Percentiles rank a stretch among this genome's conserved stretches.
phyloP scores from a whole-genome alignment of 176 grass and related monocot genomes.

The Zea luxurians region DNA sequence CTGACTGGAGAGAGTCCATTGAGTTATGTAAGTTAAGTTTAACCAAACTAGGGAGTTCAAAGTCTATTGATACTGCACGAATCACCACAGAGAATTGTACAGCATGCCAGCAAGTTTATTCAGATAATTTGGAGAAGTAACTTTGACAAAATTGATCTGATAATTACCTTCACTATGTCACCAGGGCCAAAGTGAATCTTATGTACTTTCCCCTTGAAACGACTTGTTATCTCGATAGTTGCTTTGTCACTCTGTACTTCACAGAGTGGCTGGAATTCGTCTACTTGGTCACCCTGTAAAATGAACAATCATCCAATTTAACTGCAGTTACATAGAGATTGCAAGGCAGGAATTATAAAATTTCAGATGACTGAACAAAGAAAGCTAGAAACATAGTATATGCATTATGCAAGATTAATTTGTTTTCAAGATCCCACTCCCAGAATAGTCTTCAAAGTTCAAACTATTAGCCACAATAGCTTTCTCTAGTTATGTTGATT shows the following conservation, averaged over 20 bases:
- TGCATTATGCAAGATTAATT: background rate
- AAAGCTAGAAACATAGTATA: background rate
- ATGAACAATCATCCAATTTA: constrained; percentile 2
- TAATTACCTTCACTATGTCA: constrained; percentile 83
- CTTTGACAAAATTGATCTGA: background rate
- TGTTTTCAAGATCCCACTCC: background rate
- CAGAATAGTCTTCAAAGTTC: background rate
- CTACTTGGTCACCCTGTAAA: constrained; percentile 80
- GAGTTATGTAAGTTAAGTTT: background rate
- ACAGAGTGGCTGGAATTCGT: constrained; percentile 87
- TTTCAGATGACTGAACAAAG: background rate
- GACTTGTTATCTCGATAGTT: constrained; percentile 96
- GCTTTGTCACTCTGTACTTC: constrained; percentile 99
- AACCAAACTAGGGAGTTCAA: background rate
- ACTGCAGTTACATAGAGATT: constrained; percentile 5
- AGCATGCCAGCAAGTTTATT: background rate
- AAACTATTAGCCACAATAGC: constrained; percentile 16
- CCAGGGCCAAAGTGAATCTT: constrained; percentile 73
- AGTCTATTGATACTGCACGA: background rate
- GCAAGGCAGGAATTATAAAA: background rate
- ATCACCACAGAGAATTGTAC: background rate
- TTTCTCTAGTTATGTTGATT: constrained; percentile 16
- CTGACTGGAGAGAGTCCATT: background rate
- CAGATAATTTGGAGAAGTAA: background rate
- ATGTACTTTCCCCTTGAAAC: constrained; percentile 88